Base-by-base conservation (phyloP, 345 rosid species). In the Ailanthus altissimus region DNA sequence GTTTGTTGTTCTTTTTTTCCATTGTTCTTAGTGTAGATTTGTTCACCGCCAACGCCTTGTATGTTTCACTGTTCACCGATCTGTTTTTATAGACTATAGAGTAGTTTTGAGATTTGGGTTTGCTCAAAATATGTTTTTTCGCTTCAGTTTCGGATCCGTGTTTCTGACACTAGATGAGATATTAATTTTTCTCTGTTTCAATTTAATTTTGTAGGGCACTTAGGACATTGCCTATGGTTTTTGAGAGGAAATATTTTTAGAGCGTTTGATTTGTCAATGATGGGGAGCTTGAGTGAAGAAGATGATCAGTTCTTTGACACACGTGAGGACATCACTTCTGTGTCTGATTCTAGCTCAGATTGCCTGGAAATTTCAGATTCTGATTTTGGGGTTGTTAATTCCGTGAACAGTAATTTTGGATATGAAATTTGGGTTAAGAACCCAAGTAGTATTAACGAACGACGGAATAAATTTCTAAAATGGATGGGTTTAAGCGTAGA, bases 381-480 rank as follows among this genome's bases (percentile, higher is more conserved):
- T 11, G 80, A 83, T 73, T 38, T n/a, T 46, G 73, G 70, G 23
- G 50, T 61, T 2, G 23, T 7, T 45, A 56, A n/a, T 64, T 69
- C 83, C 6, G 42, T 73, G 62, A 61, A 81, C 0, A 16, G 28
- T 66, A 46, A 78, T 63, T 61, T 85, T 74, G 57, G 66, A 82
- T 87, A 50, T 79, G 79, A 87, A 12, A 28, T 83, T 45, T 86
- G 92, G 94, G 76, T 62, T 70, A 84, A 78, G 60, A 81, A 74
- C 67, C 86, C 85, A 12, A 76, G 53, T 73, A 89, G 90, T 75
- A 86, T 90, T 59, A 71, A 69, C 45, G 91, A 84, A 23, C 75
- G 91, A 47, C 73, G 91, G 15, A 62, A 40, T 72, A 81, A 77
- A 81, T 90, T 90, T 78, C 74, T 89, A 53, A 74, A 79, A 43